Percentiles rank a stretch among this genome's conserved stretches.
These are phyloP conservation scores for Chaetomium olivaceum DNA, from an alignment of 2,329 filamentous ascomycete species.

Conservation along the genomic window DNA sequence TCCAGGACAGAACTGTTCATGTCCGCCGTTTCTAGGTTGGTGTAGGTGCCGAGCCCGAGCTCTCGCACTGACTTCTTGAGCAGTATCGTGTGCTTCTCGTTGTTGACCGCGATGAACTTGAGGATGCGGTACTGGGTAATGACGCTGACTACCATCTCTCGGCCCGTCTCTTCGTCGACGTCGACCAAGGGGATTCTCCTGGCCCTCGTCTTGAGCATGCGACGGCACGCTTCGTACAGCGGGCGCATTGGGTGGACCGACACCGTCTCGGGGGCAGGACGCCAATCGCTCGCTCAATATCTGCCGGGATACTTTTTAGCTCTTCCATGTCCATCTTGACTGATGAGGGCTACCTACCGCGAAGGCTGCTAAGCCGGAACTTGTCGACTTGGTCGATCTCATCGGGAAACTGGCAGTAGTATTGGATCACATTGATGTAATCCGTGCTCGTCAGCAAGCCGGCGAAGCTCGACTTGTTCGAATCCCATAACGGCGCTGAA, in stretches of 20 bases:
- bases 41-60: constrained; percentile 81
- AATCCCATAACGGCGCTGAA: constrained; percentile 96
- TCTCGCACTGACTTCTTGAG: constrained; percentile 85
- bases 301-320: constrained; percentile 47
- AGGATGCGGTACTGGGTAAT: constrained; percentile 98
- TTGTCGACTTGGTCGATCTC: constrained; percentile 88
- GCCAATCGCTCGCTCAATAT: constrained; percentile 92
- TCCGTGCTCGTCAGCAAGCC: constrained; percentile 93
- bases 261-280: constrained; percentile 90
- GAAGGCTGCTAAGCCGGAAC: constrained; percentile 86
- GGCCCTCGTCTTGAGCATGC: constrained; percentile 91
- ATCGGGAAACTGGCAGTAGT: constrained; percentile 96
- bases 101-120: constrained; percentile 97
- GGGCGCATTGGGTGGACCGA: constrained; percentile 91
- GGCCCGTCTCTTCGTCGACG: constrained; percentile 87
- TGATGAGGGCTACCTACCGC: constrained; percentile 61
- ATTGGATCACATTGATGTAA: constrained; percentile 98
- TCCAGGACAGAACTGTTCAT: constrained; percentile 94
- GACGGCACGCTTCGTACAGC: constrained; percentile 90
- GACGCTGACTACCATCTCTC: constrained; percentile 92
- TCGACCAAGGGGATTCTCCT: constrained; percentile 93
- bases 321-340: not conserved
- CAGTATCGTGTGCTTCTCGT: constrained; percentile 78
- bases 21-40: constrained; percentile 73
- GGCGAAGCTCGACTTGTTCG: constrained; percentile 86